These are phyloP conservation scores for Yarrowia hollandica DNA, from an alignment of 805 yeast genomes.

Conservation along the genomic window DNA sequence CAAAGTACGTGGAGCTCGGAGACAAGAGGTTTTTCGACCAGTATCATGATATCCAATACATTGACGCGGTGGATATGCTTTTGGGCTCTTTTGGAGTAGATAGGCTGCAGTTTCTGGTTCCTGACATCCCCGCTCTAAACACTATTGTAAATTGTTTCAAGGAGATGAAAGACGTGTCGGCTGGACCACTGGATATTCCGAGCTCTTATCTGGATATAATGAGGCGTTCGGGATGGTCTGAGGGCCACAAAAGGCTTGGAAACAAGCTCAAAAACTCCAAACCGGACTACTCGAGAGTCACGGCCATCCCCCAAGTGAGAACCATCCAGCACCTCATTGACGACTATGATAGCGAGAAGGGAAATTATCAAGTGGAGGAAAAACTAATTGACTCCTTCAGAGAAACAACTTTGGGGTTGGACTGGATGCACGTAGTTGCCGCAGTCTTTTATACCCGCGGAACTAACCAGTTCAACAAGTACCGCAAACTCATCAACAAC, in stretches of 20 bases:
- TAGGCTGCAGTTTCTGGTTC: neutral
- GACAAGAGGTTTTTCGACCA: conserved; percentile 15
- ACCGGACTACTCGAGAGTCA: neutral
- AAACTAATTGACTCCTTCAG: neutral
- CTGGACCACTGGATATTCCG: neutral
- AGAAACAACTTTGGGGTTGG: neutral
- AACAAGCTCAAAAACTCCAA: neutral
- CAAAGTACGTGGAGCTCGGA: conserved; percentile 14
- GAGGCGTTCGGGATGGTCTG: neutral
- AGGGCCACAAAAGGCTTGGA: neutral
- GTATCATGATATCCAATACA: neutral
- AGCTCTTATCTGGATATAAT: neutral
- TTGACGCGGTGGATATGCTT: conserved; percentile 8
- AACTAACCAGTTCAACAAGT: conserved; percentile 12
- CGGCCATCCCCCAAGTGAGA: neutral
- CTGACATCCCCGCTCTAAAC: neutral
- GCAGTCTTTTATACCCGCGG: neutral
- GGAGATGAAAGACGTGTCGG: neutral
- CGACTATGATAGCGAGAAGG: conserved; percentile 9
- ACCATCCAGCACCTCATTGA: neutral
- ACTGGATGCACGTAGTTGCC: conserved; percentile 7
- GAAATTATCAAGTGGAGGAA: neutral
- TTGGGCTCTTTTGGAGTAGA: conserved; percentile 8
- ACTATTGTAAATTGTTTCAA: neutral
- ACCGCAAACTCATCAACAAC: conserved; percentile 6